A percentile compares a stretch with the other conserved stretches of the same genome.
Evolutionary conservation across 192 early-diverging fungal genomes (phyloP).

Genomic region (Rhizoclosmatium globosum): DNA sequence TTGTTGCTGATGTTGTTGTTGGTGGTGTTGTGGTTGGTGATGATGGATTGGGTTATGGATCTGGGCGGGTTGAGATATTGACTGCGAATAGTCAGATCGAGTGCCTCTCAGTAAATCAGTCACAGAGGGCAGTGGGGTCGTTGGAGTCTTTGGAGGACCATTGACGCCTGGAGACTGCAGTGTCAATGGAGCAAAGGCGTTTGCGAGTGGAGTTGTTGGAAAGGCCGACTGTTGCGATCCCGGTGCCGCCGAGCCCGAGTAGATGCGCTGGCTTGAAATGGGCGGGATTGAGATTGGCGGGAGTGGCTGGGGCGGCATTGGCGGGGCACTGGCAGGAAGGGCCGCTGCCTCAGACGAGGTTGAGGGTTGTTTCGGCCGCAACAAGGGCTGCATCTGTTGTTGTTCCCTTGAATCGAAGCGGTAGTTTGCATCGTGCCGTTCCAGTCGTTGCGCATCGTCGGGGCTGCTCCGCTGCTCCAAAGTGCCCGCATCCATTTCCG

Average conservation of each 20-base stretch:
- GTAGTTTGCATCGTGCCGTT: background rate
- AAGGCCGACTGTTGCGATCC: too few species aligned
- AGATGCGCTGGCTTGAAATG: too few species aligned
- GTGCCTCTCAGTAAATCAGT: background rate
- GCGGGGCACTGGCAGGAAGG: too few species aligned
- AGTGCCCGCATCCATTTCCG: too few species aligned
- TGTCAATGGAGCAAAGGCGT: too few species aligned
- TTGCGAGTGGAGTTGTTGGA: background rate
- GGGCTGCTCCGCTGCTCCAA: background rate
- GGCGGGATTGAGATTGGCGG: too few species aligned
- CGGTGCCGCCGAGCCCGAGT: too few species aligned
- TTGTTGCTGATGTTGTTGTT: background rate
- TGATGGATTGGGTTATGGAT: background rate
- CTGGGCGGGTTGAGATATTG: too few species aligned
- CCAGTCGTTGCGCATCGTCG: background rate
- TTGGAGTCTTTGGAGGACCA: background rate
- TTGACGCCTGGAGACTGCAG: background rate
- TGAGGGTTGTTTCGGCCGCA: too few species aligned
- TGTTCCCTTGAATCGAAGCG: background rate
- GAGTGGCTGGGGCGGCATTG: too few species aligned
- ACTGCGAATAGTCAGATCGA: background rate
- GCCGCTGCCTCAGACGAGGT: too few species aligned
- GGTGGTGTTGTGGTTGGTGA: background rate
- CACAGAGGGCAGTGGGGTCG: conserved; percentile 1
- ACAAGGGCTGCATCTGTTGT: too few species aligned